Evolutionary conservation across 208 protist species (phyloP).

Genomic region (Crithidia mellificae): DNA sequence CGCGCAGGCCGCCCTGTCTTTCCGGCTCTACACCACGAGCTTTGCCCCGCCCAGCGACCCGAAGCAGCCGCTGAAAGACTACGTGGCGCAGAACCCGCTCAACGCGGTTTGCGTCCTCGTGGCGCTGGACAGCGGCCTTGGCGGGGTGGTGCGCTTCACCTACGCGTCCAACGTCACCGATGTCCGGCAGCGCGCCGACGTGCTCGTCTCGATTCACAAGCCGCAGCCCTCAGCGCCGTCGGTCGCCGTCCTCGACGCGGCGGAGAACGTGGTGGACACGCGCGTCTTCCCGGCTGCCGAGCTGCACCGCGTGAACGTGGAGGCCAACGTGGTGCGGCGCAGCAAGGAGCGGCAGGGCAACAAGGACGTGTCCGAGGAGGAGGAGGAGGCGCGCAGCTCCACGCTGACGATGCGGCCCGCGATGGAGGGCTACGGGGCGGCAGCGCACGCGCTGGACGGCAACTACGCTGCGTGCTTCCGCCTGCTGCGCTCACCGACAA

Average conservation of each 20-base stretch:
- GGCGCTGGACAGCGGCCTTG: slow-evolving; percentile 22
- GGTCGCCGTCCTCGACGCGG: slow-evolving; percentile 21
- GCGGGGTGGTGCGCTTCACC: slow-evolving; percentile 39
- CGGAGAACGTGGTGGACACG: slow-evolving; percentile 20
- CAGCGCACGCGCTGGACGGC: slow-evolving; percentile 22
- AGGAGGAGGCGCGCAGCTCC: slow-evolving; percentile 8
- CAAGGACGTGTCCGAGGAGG: not conserved
- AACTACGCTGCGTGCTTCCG: slow-evolving; percentile 55
- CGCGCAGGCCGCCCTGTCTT: slow-evolving; percentile 19
- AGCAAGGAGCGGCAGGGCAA: slow-evolving; percentile 7
- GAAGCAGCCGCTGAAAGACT: slow-evolving; percentile 7
- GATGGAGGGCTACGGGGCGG: slow-evolving; percentile 1
- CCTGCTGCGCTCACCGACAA: slow-evolving; percentile 18
- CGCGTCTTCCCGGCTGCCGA: slow-evolving; percentile 22
- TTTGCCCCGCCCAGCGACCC: slow-evolving; percentile 8
- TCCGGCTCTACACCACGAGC: slow-evolving; percentile 27
- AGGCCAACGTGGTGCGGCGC: not conserved
- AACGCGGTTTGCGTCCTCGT: slow-evolving; percentile 18
- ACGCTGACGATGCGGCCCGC: slow-evolving; percentile 8
- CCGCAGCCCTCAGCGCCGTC: slow-evolving; percentile 19
- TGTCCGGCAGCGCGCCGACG: slow-evolving; percentile 17
- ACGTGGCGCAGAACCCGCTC: slow-evolving; percentile 3
- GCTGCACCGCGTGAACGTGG: slow-evolving; percentile 19
- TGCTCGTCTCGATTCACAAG: slow-evolving; percentile 39
- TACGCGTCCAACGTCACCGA: slow-evolving; percentile 43